Percentiles rank a stretch among this genome's conserved stretches.
These are phyloP conservation scores for Sordaria brevicollis DNA, from an alignment of 495 filamentous ascomycete species.

Conservation along the genomic window DNA sequence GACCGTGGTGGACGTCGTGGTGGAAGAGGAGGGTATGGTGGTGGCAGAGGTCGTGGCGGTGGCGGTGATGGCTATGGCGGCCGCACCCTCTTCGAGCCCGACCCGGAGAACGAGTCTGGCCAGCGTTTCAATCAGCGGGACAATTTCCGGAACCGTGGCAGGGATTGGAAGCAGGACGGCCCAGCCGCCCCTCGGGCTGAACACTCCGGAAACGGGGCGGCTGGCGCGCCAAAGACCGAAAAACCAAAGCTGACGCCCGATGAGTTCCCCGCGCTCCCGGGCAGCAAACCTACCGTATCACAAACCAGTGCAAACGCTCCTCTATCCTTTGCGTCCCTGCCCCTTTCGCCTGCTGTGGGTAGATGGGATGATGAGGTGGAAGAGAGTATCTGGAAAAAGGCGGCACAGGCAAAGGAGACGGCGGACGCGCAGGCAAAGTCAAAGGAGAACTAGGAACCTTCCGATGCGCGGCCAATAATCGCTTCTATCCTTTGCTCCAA, in stretches of 20 bases:
- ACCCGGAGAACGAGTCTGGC: background rate
- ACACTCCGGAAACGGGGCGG: background rate
- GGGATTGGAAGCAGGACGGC: background rate
- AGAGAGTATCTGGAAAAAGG: background rate
- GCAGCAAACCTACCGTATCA: background rate
- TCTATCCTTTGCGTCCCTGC: background rate
- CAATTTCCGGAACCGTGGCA: background rate
- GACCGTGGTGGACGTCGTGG: slow-evolving; percentile 17
- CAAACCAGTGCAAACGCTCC: background rate
- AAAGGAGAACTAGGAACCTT: background rate
- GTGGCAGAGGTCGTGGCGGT: slow-evolving; percentile 10
- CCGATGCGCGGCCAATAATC: background rate
- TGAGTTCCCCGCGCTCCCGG: slow-evolving; percentile 35
- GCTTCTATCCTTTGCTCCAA: background rate
- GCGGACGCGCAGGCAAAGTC: background rate
- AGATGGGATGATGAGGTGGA: slow-evolving; percentile 40
- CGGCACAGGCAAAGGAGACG: background rate
- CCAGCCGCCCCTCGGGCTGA: background rate
- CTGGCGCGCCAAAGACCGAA: slow-evolving; percentile 11
- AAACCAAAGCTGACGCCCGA: slow-evolving; percentile 13
- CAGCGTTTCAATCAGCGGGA: background rate
- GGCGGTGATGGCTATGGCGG: slow-evolving; percentile 6
- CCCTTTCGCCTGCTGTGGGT: slow-evolving; percentile 24
- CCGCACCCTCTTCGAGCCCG: background rate
- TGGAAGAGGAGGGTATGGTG: slow-evolving; percentile 11